These are phyloP conservation scores for Neltuma alba DNA, from an alignment of 306 rosid genomes.

Conservation along the genomic window DNA sequence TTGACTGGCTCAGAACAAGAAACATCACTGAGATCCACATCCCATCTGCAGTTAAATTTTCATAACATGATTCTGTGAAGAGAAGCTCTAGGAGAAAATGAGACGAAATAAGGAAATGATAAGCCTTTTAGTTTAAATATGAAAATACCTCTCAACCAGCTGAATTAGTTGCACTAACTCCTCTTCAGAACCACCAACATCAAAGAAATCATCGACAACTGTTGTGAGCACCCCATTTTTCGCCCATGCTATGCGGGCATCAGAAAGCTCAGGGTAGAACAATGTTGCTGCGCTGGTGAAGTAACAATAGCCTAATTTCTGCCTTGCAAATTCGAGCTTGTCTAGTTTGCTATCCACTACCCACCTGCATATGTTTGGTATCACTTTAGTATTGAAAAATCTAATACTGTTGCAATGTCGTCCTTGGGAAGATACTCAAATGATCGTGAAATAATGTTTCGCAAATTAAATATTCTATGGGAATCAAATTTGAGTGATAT, in stretches of 20 bases:
- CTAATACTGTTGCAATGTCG: neutral
- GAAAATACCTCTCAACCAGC: conserved; percentile 68
- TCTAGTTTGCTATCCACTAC: conserved; percentile 61
- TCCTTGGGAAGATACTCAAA: neutral
- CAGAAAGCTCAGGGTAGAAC: conserved; percentile 62
- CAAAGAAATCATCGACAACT: conserved; percentile 89
- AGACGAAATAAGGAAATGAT: conserved; percentile 23
- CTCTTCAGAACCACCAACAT: conserved; percentile 68
- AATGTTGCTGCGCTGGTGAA: conserved; percentile 69
- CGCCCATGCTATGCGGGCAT: conserved; percentile 86
- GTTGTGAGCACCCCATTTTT: conserved; percentile 79
- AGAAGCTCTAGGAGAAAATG: neutral
- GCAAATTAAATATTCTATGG: neutral
- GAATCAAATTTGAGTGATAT: neutral
- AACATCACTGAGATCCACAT: conserved; percentile 52
- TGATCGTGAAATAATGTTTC: neutral
- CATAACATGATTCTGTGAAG: conserved; percentile 8
- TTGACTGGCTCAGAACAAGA: conserved; percentile 74
- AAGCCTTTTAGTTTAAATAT: conserved; percentile 10
- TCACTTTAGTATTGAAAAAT: neutral
- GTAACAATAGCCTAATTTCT: conserved; percentile 74
- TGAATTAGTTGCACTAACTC: conserved; percentile 73
- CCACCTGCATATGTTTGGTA: conserved; percentile 62
- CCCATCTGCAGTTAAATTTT: conserved; percentile 69
- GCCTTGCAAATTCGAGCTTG: conserved; percentile 80